Percentiles rank a stretch among this genome's conserved stretches.
Conservation (phyloP, 495 filamentous ascomycete genomes). For the Lophiotrema nucula region DNA sequence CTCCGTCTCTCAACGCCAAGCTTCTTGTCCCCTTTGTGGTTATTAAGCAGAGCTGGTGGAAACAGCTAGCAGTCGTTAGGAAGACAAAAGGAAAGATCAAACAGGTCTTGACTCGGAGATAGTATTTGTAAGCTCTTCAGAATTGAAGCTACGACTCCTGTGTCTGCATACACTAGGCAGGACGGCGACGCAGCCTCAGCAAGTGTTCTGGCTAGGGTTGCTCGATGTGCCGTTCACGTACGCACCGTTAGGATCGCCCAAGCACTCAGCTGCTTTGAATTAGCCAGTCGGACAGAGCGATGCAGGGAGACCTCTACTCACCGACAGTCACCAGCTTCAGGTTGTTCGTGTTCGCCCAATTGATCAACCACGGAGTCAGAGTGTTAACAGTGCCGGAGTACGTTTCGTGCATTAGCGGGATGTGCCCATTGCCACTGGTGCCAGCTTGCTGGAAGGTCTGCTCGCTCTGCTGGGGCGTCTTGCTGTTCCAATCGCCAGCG, state of each 20-base stretch:
- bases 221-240: slow-evolving; percentile 37
- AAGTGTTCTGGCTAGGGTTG: too few relatives aligned
- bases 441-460: slow-evolving; percentile 48
- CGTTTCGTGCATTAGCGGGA: slow-evolving; percentile 57
- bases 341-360: slow-evolving; percentile 53
- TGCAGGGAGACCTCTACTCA: not conserved
- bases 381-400: slow-evolving; percentile 49
- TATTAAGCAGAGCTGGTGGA: too few relatives aligned
- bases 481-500: slow-evolving; percentile 54
- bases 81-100: too few relatives aligned
- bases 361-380: slow-evolving; percentile 52
- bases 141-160: too few relatives aligned
- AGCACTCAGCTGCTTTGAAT: slow-evolving; percentile 47
- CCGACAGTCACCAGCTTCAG: slow-evolving; percentile 52
- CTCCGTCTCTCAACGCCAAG: too few relatives aligned
- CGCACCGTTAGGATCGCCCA: slow-evolving; percentile 48
- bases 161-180: too few relatives aligned
- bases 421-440: slow-evolving; percentile 50
- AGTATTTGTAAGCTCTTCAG: too few relatives aligned
- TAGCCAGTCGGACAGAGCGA: slow-evolving; percentile 20
- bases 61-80: too few relatives aligned
- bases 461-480: slow-evolving; percentile 46
- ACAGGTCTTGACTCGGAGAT: too few relatives aligned
- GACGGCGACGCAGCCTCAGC: too few relatives aligned
- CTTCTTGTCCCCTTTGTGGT: too few relatives aligned